A percentile compares a stretch with the other conserved stretches of the same genome.
These are phyloP conservation scores for Monosporascus sp. DNA, from an alignment of 2,329 filamentous ascomycete species.

Conservation along the genomic window DNA sequence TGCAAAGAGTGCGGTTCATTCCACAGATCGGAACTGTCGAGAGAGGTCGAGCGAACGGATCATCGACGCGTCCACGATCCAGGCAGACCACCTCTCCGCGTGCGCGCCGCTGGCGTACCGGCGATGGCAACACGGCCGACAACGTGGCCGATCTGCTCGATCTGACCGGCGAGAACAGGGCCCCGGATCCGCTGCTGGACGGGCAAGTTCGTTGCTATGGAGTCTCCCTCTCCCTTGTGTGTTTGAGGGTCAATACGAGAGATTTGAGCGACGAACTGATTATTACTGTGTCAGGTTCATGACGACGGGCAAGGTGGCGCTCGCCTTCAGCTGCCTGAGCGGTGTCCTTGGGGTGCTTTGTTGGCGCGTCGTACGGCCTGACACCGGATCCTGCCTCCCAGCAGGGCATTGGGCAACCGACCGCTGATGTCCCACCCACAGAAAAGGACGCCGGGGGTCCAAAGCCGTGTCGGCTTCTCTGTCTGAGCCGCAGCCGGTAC, in stretches of 20 bases:
- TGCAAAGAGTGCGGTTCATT: neutral
- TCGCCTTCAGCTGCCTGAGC: constrained; percentile 66
- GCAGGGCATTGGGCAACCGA: constrained; percentile 2
- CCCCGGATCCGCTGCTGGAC: constrained; percentile 51
- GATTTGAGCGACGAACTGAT: constrained; percentile 2
- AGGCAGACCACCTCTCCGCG: constrained; percentile 49
- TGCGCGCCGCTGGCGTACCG: constrained; percentile 52
- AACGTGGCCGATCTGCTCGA: constrained; percentile 62
- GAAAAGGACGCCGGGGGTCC: neutral
- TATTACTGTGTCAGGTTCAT: constrained; percentile 49
- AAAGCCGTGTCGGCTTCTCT: neutral
- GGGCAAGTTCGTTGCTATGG: constrained; percentile 40
- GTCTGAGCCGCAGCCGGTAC: neutral
- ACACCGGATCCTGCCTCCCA: constrained; percentile 20
- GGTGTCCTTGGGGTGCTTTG: constrained; percentile 63
- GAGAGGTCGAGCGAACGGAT: neutral
- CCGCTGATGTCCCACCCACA: constrained; percentile 3
- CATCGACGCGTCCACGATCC: constrained; percentile 45
- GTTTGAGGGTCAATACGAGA: too few species aligned
- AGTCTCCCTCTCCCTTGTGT: neutral
- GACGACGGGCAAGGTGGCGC: constrained; percentile 63
- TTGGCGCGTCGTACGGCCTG: constrained; percentile 64
- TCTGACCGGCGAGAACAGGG: constrained; percentile 53
- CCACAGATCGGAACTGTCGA: neutral
- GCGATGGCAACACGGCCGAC: constrained; percentile 67